A percentile compares a stretch with the other conserved stretches of the same genome.
phyloP scores from a whole-genome alignment of 306 rosid species.

The Glycyrrhiza uralensis region DNA sequence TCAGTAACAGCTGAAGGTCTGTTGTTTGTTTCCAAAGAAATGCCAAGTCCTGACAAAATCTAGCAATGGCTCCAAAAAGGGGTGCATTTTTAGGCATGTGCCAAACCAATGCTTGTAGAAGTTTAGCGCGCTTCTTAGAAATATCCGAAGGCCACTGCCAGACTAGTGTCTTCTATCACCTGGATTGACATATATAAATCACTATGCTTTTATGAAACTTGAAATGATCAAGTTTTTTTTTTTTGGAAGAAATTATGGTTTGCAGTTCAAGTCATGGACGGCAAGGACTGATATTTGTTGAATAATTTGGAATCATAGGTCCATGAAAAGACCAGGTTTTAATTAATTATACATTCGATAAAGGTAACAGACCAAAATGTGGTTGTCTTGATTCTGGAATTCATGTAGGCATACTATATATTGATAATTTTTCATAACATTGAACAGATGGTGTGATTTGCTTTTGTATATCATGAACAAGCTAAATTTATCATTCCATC shows the following conservation, averaged over 20 bases:
- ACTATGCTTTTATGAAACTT: neutral
- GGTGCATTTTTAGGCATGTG: neutral
- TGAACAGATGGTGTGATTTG: neutral
- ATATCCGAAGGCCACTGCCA: neutral
- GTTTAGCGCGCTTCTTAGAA: neutral
- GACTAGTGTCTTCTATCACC: neutral
- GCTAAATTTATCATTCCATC: neutral
- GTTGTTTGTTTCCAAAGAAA: constrained; percentile 6
- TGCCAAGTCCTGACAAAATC: neutral
- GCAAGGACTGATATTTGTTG: neutral
- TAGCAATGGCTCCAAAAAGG: neutral
- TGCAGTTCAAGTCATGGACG: constrained; percentile 1
- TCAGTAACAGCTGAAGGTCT: neutral
- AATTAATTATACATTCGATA: neutral
- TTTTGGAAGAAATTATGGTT: constrained; percentile 6
- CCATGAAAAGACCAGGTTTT: neutral
- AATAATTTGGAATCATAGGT: neutral
- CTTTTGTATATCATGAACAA: neutral
- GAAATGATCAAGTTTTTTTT: neutral
- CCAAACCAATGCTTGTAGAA: neutral
- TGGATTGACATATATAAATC: neutral
- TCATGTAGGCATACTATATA: neutral
- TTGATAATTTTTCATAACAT: neutral
- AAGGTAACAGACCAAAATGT: neutral
- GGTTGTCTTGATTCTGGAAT: constrained; percentile 15